phyloP scores from a whole-genome alignment of 2,329 filamentous ascomycete genomes.

The Penicillium thymicola region DNA sequence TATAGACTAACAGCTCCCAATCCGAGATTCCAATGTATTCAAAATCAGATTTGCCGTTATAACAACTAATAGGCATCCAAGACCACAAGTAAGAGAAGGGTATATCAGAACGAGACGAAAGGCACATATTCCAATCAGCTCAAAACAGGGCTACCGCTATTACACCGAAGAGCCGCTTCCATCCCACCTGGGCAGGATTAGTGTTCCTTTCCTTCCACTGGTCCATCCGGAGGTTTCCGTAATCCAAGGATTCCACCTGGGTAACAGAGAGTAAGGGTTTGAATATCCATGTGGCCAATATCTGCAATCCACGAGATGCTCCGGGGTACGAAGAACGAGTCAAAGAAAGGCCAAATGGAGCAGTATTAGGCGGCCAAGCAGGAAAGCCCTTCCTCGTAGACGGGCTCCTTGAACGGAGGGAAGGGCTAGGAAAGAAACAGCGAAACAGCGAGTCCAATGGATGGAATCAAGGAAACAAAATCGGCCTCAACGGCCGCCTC shows the following conservation, averaged over 20 bases:
- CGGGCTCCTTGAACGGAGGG: background rate
- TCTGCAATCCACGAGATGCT: background rate
- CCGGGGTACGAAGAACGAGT: background rate
- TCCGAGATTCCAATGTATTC: background rate
- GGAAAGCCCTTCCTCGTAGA: background rate
- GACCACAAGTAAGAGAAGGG: background rate
- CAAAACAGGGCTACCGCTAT: background rate
- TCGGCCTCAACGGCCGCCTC: slow-evolving; percentile 23
- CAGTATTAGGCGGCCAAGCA: background rate
- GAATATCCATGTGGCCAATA: background rate
- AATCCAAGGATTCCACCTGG: background rate
- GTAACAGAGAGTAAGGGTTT: background rate
- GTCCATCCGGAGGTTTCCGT: background rate
- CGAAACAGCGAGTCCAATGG: background rate
- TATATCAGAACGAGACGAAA: background rate
- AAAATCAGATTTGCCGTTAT: background rate
- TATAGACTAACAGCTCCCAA: background rate
- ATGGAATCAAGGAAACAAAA: background rate
- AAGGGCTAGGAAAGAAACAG: background rate
- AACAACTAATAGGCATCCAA: background rate
- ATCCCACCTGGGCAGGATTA: background rate
- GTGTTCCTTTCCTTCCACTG: background rate
- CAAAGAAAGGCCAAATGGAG: background rate
- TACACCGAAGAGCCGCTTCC: background rate
- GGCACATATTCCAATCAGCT: background rate